Evolutionary conservation across 129 eudicot genomes (phyloP), one percentile per base, ranked within the genome.

Genomic region (Lonicera japonica): DNA sequence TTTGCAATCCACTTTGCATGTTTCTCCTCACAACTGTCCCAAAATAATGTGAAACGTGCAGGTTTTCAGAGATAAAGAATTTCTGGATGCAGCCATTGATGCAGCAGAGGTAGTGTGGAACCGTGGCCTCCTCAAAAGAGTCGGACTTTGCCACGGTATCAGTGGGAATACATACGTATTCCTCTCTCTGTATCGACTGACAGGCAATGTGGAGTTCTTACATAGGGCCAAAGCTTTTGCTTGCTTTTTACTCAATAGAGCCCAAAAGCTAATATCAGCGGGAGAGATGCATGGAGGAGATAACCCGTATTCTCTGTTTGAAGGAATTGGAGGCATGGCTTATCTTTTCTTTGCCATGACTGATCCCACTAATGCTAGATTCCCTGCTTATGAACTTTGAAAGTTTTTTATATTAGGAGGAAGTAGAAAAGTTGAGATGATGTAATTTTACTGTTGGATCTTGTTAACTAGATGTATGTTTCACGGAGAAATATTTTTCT

Each of bases 221-320:
- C 82, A 85, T 59, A 73, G 79, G 60, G 89, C 96, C n/a, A 89
- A 82, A 71, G 94, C 90, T 20, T 89, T 85, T 70, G 80, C 86
- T 15, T 85, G 85, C 70, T 89, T 79, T 60, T 60, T 89, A 59
- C 85, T 85, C 1, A 90, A 82, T 16, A 71, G 85, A 62, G 82
- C 70, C 18, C 90, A 77, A 72, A 75, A 75, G 75, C 86, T 89
- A 12, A 85, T 86, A 47, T 58, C 86, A 0, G 75, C 48, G 11
- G 95, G 95, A 34, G 77, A 89, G 21, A 77, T 86, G 95, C 88
- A 86, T 66, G 97, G 88, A 25, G 97, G 97, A 58, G 97, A 85
- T 56, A 67, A 54, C 47, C 82, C 81, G 0, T 80, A 78, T 65
- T 89, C 95, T 0, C 69, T 89, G 60, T 89, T 89, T 69, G 90